These are phyloP conservation scores for Wickerhamia fluorescens DNA, from an alignment of 805 yeast species.

Conservation along the genomic window DNA sequence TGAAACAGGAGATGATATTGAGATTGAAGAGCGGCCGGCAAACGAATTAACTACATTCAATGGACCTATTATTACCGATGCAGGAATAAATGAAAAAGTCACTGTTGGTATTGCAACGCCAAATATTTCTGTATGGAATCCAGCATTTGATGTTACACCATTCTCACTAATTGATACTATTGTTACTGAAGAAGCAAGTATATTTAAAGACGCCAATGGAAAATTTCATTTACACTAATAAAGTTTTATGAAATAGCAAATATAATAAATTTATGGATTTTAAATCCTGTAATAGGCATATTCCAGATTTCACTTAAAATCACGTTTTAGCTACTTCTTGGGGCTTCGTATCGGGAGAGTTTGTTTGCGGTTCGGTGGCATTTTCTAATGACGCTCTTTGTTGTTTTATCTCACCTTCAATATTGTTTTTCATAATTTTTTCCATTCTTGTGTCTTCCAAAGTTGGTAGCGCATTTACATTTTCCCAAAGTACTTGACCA, in stretches of 20 bases:
- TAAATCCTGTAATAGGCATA: too few relatives aligned
- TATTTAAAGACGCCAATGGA: constrained; percentile 43
- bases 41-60: constrained; percentile 69
- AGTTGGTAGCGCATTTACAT: constrained; percentile 45
- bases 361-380: background rate
- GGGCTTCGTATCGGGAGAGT: too few relatives aligned
- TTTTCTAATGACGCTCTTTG: background rate
- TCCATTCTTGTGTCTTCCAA: constrained; percentile 45
- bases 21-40: constrained; percentile 82
- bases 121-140: constrained; percentile 87
- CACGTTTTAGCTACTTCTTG: too few relatives aligned
- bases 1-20: constrained; percentile 62
- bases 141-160: constrained; percentile 93
- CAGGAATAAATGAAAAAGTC: constrained; percentile 28
- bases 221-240: constrained; percentile 35
- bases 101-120: constrained; percentile 81
- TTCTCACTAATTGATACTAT: constrained; percentile 76
- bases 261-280: too few relatives aligned
- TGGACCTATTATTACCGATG: constrained; percentile 41
- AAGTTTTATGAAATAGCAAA: background rate
- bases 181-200: constrained; percentile 69
- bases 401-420: constrained; percentile 15
- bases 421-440: constrained; percentile 35
- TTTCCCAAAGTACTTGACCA: constrained; percentile 57
- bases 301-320: too few relatives aligned